A percentile compares a stretch with the other conserved stretches of the same genome.
These are phyloP conservation scores for Iberis pinnata DNA, from an alignment of 345 rosid species.

Conservation along the genomic window DNA sequence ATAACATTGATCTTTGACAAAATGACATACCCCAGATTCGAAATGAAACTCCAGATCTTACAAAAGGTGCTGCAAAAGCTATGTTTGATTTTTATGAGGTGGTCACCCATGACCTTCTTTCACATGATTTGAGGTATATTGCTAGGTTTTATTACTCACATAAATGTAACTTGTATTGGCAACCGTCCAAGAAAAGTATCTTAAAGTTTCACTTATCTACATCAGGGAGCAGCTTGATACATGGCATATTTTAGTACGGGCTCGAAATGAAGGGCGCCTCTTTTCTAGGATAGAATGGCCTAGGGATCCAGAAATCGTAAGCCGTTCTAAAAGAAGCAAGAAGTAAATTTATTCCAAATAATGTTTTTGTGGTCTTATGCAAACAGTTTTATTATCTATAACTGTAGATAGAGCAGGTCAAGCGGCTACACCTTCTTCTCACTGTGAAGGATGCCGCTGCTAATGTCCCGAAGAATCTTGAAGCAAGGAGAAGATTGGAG, in stretches of 20 bases:
- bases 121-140: constrained; percentile 70
- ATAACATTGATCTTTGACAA: constrained; percentile 18
- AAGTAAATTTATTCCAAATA: constrained; percentile 6
- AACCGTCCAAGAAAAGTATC: constrained; percentile 1
- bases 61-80: constrained; percentile 88
- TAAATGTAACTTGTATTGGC: constrained; percentile 7
- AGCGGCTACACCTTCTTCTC: constrained; percentile 90
- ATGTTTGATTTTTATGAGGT: constrained; percentile 68
- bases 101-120: constrained; percentile 83
- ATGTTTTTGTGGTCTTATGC: constrained; percentile 22
- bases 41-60: constrained; percentile 59
- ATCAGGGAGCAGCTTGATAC: constrained; percentile 94
- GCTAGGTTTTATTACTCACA: not conserved
- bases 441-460: constrained; percentile 92
- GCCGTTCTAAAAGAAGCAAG: constrained; percentile 11
- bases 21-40: constrained; percentile 54
- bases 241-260: constrained; percentile 83
- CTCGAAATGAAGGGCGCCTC: constrained; percentile 77
- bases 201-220: constrained; percentile 17
- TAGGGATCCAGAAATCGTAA: constrained; percentile 85
- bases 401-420: constrained; percentile 83
- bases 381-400: constrained; percentile 19
- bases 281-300: constrained; percentile 91
- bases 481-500: constrained; percentile 93
- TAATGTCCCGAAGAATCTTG: constrained; percentile 93